Base-by-base conservation (phyloP, 2,329 filamentous ascomycete genomes). In the Chaetomiaceae sp. region DNA sequence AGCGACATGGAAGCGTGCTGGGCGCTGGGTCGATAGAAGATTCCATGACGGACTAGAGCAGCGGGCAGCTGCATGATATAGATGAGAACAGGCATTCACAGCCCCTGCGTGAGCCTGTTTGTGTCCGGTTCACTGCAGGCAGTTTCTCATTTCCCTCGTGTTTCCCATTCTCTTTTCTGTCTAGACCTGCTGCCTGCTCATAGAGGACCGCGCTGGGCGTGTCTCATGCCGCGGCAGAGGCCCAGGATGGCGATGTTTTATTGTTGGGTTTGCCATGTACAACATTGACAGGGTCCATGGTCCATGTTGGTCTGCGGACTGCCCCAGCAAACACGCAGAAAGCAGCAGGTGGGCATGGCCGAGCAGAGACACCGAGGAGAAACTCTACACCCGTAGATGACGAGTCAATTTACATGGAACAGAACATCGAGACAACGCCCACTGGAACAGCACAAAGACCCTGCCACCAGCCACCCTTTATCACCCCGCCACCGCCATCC, bases 101-200 rank as follows among this genome's bases (percentile, higher is more conserved):
- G 17, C 39, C 20, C 26, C 30, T 41, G 22, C 34, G 20, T 48
- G n/a, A n/a, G 41, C 38, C 29, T 48, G 12, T 42, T 29, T 27
- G 40, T 38, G 41, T 22, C 27, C 20, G 45, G 44, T 41, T 47
- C 47, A 41, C 38, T 27, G 38, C 47, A 48, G 5, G 45, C 44
- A 32, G 38, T 43, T 29, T 42, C 38, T 47, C 48, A 49, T 50
- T 45, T 50, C 45, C 45, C 41, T 44, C 42, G 48, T 53, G 48
- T 47, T 36, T 17, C 45, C 39, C 32, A 26, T 6, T 22, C 26
- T n/a, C n/a, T n/a, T n/a, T n/a, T n/a, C 35, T 30, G 30, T 15
- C 14, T 15, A 19, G 18, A 20, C 26, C n/a, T 33, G 11, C 17
- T 19, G 19, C 14, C 19, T 26, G 12, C 12, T 6, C 19, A 14